Conservation (phyloP, 208 protist species). For the Acanthamoeba castellanii region DNA sequence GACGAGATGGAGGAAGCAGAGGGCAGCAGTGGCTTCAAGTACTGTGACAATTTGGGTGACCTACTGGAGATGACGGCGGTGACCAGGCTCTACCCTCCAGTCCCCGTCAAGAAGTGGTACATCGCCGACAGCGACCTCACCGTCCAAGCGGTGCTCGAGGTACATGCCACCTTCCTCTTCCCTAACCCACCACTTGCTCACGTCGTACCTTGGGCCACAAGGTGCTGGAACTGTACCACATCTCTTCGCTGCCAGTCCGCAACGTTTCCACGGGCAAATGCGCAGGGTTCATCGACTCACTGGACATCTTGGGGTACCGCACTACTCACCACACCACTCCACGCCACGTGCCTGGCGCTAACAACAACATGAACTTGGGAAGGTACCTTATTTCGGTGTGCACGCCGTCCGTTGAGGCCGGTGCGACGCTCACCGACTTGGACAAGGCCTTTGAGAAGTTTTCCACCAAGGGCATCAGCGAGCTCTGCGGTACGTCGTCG, state of each 20-base stretch:
- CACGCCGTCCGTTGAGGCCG: not conserved
- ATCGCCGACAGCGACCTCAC: constrained; percentile 28
- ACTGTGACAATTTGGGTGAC: constrained; percentile 24
- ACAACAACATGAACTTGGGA: not conserved
- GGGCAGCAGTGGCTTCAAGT: not conserved
- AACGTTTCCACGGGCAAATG: constrained; percentile 4
- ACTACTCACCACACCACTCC: not conserved
- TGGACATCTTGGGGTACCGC: constrained; percentile 22
- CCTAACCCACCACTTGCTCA: not conserved
- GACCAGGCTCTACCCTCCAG: not conserved
- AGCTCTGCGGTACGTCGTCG: not conserved
- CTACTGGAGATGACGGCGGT: not conserved
- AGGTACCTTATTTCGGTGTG: not conserved
- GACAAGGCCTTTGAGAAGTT: constrained; percentile 37
- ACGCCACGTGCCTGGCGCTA: not conserved
- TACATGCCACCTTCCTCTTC: not conserved
- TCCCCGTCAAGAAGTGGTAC: constrained; percentile 23
- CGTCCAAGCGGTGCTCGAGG: not conserved
- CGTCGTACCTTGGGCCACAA: too few relatives aligned
- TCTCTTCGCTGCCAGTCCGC: constrained; percentile 9
- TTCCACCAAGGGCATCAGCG: not conserved
- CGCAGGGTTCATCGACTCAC: constrained; percentile 40
- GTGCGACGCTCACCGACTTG: not conserved
- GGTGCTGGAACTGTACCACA: constrained; percentile 1
- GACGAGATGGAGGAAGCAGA: constrained; percentile 16